These are phyloP conservation scores for Cercospora sesami DNA, from an alignment of 2,329 filamentous ascomycete genomes.

Conservation along the genomic window DNA sequence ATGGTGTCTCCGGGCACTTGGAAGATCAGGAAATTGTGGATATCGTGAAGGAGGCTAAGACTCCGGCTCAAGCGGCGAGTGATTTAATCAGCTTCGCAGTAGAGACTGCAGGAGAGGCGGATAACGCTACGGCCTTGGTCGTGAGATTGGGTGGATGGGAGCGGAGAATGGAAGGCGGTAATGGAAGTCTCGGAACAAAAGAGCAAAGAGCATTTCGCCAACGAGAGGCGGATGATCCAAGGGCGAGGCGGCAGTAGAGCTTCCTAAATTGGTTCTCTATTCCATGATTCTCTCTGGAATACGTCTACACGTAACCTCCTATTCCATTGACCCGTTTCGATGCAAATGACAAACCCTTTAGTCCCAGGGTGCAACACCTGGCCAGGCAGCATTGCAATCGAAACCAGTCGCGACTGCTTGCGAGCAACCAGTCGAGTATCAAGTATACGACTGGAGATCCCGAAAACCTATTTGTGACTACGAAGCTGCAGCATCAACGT, in stretches of 20 bases:
- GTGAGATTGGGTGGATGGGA: conserved; percentile 66
- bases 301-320: too few relatives aligned
- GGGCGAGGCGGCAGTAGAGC: conserved; percentile 58
- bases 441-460: too few relatives aligned
- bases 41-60: conserved; percentile 88
- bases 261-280: neutral
- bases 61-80: conserved; percentile 79
- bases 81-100: conserved; percentile 84
- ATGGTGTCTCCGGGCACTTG: conserved; percentile 83
- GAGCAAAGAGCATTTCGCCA: conserved; percentile 83
- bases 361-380: too few relatives aligned
- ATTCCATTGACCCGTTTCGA: too few relatives aligned
- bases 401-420: too few relatives aligned
- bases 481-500: too few relatives aligned
- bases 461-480: too few relatives aligned
- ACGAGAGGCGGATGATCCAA: conserved; percentile 77
- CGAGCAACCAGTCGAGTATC: too few relatives aligned
- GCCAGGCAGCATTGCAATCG: too few relatives aligned
- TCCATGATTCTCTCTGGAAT: too few relatives aligned
- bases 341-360: too few relatives aligned
- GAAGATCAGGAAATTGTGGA: conserved; percentile 95
- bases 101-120: conserved; percentile 67
- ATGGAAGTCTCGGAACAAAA: conserved; percentile 87
- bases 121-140: conserved; percentile 65
- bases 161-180: conserved; percentile 74